Evolutionary conservation across 805 yeast genomes (phyloP), one percentile per base, ranked within the genome.

Genomic region (Nadsonia fulvescens): DNA sequence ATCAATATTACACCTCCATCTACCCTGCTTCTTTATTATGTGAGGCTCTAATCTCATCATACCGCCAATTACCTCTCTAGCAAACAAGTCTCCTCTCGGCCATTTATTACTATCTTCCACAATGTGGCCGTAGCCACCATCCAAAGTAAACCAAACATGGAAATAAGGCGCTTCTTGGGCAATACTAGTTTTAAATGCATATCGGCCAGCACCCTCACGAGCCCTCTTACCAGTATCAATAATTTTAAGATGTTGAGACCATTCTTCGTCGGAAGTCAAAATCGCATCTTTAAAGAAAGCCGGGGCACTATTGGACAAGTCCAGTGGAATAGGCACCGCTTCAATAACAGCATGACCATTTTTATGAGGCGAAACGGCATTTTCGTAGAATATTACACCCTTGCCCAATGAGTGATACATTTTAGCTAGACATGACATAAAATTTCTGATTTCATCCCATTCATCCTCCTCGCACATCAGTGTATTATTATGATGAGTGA

Each of bases 61-160:
- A 4, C 66, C 66, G 6, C 66, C 67, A 19, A 63, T 41, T 4
- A 61, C 52, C 20, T 53, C 47, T 18, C 67, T 39, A 5, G 58
- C 63, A 38, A 63, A 59, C 23, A 49, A 10, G 30, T 61, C 68
- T 7, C 55, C 60, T 23, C 37, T 40, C 0, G 69, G 68, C 69
- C 69, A 63, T 3, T 25, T 15, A 2, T 34, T 21, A 1, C 35
- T 30, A 29, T 56, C 48, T 32, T 63, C 69, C 5, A 63, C 49
- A 5, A 63, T 58, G 37, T 62, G 69, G 2, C 65, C 70, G 20
- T 58, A 25, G 1, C 70, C 69, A 12, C 66, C 67, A 24, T 56
- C 50, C 5, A 55, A 23, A 11, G 44, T 44, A 26, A 58, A 41
- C 70, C 70, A 63, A 5, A 57, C 61, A 36, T 63, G 69, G 37